Conservation (phyloP, 352 stramenopile species). For the Vaucheria bursata region DNA sequence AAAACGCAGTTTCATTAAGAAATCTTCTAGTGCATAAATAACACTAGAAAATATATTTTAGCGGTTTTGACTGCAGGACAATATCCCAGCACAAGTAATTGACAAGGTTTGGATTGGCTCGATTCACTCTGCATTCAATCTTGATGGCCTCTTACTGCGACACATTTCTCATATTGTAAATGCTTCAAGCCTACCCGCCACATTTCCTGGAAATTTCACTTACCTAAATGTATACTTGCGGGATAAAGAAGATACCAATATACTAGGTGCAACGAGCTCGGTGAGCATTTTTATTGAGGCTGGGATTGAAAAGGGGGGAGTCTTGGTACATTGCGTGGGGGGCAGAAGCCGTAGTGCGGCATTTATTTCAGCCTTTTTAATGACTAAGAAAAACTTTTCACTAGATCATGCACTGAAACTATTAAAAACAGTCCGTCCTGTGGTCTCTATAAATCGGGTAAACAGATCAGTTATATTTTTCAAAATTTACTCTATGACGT, state of each 20-base stretch:
- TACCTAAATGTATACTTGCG: constrained; percentile 75
- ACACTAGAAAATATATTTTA: too few relatives aligned
- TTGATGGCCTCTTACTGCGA: constrained; percentile 63
- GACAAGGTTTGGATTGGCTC: constrained; percentile 67
- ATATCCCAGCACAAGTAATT: constrained; percentile 63
- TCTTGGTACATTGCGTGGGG: constrained; percentile 72
- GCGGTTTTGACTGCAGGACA: too few relatives aligned
- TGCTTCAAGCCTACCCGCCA: constrained; percentile 65
- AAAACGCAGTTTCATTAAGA: too few relatives aligned
- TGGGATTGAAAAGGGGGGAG: constrained; percentile 57
- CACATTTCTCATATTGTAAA: constrained; percentile 69
- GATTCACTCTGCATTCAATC: constrained; percentile 71
- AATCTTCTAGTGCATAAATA: too few relatives aligned
- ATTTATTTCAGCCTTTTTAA: constrained; percentile 65
- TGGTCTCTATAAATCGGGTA: constrained; percentile 60
- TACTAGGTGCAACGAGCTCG: constrained; percentile 68
- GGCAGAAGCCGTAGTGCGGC: constrained; percentile 69
- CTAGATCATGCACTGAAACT: constrained; percentile 55
- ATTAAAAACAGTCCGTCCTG: constrained; percentile 57
- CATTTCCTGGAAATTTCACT: constrained; percentile 71
- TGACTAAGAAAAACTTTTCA: constrained; percentile 58
- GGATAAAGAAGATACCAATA: constrained; percentile 67
- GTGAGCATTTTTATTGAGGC: constrained; percentile 67
- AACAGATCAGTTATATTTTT: too few relatives aligned
- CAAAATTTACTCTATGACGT: too few relatives aligned